Evolutionary conservation across 371 early-diverging fungal genomes (phyloP), one percentile per base, ranked within the genome.

Genomic region (Mucor plumbeus): DNA sequence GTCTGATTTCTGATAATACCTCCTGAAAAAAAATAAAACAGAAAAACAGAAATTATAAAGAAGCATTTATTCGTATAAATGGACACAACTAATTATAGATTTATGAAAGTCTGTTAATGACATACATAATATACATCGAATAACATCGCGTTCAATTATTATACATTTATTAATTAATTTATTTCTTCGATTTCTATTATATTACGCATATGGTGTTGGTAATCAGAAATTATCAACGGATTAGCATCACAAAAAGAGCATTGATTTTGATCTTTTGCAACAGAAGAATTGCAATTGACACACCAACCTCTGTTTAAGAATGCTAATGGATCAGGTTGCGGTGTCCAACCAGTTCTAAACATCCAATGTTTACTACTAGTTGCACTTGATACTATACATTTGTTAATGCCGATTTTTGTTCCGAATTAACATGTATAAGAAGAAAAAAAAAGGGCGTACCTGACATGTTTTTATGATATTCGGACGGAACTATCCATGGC

Each of bases 341-440:
- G 69, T n/a, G 69, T 69, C 69, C 69, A 69, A 26, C 69, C 69
- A 19, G 69, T 69, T 64, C 69, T 53, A 39, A 64, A 69, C 15
- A 69, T 69, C 69, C 69, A 69, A 13, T 60, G 53, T 26, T 50
- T 50, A 50, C 50, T 21, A 56, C 62, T 36, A 40, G 33, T 40
- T 19, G 56, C 21, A 55, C 19, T 44, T 15, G 47, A 38, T 9
- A 61, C 50, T 50, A 50, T 50, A 50, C 26, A 8, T 33, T 13
- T 31, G 31, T 35, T 15, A 35, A 48, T 36, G 31, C 53, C 36
- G 53, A 53, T 13, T 13, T 10, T 26, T 35, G 48, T 26, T 50
- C 53, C 53, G 53, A 36, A 19, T 11, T 9, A 13, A 7, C 50
- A 26, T 11, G 4, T 17, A 17, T 26, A 26, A 26, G 26, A 26